Evolutionary conservation across 129 eudicot species (phyloP).

Genomic region (Lonicera japonica): DNA sequence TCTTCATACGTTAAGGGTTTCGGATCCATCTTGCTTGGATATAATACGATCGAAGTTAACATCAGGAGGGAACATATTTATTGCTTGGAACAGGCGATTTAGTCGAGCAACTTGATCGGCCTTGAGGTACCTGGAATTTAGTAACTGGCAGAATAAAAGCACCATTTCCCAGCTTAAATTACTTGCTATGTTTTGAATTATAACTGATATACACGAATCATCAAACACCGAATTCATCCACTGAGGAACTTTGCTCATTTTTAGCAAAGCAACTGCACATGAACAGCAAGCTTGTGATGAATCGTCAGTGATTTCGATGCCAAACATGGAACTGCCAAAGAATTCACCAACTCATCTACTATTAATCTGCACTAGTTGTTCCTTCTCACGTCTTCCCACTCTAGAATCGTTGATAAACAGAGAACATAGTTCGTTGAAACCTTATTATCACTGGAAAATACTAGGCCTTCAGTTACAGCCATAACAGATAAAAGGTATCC

Average conservation of each 20-base stretch:
- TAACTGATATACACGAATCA: constrained; percentile 51
- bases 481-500: constrained; percentile 38
- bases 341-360: constrained; percentile 76
- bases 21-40: too few species aligned
- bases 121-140: constrained; percentile 47
- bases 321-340: constrained; percentile 49
- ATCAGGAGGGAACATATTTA: background rate
- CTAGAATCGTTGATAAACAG: constrained; percentile 50
- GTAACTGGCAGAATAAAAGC: constrained; percentile 53
- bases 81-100: constrained; percentile 71
- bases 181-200: constrained; percentile 53
- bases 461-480: constrained; percentile 58
- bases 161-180: constrained; percentile 60
- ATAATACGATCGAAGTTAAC: too few species aligned
- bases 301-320: constrained; percentile 47
- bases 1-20: too few species aligned
- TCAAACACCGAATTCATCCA: constrained; percentile 74
- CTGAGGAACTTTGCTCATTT: constrained; percentile 33
- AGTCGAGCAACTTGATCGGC: constrained; percentile 59
- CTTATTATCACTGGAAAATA: constrained; percentile 42
- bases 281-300: constrained; percentile 68
- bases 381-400: constrained; percentile 36
- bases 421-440: constrained; percentile 60
- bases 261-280: constrained; percentile 57
- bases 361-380: constrained; percentile 62